These are phyloP conservation scores for Anthracocystis setariae DNA, from an alignment of 1,284 basidiomycete species.

Conservation along the genomic window DNA sequence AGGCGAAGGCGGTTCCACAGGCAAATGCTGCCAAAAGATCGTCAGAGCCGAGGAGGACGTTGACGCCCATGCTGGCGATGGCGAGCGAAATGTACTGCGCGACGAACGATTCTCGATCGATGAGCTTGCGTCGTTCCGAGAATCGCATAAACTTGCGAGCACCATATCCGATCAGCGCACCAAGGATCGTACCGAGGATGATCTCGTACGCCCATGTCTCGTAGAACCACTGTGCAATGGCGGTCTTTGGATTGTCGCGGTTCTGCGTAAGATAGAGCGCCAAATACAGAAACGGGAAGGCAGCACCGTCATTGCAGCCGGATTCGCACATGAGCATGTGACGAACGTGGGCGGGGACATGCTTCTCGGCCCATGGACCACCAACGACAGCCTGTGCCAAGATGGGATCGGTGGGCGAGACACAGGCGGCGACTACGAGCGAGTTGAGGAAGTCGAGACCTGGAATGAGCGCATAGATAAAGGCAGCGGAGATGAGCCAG, in stretches of 20 bases:
- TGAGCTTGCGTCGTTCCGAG: conserved; percentile 85
- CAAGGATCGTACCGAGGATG: conserved; percentile 81
- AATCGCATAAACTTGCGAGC: conserved; percentile 96
- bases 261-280: conserved; percentile 86
- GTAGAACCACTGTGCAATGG: conserved; percentile 69
- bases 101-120: conserved; percentile 94
- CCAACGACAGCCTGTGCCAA: conserved; percentile 78
- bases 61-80: conserved; percentile 78
- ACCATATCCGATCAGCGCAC: conserved; percentile 79
- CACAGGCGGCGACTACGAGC: conserved; percentile 79
- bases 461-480: conserved; percentile 61
- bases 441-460: conserved; percentile 56
- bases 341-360: conserved; percentile 93
- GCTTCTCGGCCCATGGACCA: conserved; percentile 97
- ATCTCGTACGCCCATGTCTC: conserved; percentile 77
- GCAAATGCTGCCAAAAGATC: conserved; percentile 78
- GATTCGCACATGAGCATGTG: conserved; percentile 93
- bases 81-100: conserved; percentile 87
- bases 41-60: conserved; percentile 65
- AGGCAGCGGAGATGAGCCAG: conserved; percentile 81
- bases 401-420: conserved; percentile 93
- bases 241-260: conserved; percentile 74
- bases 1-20: conserved; percentile 95
- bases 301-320: conserved; percentile 78
- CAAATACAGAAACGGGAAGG: conserved; percentile 95